Evolutionary conservation across 2,329 filamentous ascomycete genomes (phyloP).

Genomic region (Gnomoniopsis smithogilvyi): DNA sequence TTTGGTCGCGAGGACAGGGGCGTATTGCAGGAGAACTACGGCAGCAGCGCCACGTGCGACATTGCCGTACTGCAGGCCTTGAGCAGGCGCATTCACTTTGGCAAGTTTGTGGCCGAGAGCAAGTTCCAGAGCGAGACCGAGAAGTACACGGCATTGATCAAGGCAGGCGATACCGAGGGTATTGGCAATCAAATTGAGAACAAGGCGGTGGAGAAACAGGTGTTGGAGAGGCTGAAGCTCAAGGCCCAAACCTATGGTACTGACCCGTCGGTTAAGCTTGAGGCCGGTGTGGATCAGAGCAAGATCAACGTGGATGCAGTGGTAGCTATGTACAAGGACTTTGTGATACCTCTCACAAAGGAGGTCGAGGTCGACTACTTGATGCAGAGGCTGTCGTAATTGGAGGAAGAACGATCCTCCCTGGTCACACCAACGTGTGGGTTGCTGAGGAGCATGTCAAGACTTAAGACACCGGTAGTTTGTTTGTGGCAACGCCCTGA

Average conservation of each 20-base stretch:
- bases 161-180: constrained; percentile 71
- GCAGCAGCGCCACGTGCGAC: constrained; percentile 85
- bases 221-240: constrained; percentile 78
- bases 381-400: constrained; percentile 76
- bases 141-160: constrained; percentile 78
- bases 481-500: not conserved
- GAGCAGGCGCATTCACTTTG: constrained; percentile 90
- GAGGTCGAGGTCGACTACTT: constrained; percentile 97
- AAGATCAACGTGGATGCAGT: constrained; percentile 95
- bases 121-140: constrained; percentile 87
- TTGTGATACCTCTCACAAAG: constrained; percentile 97
- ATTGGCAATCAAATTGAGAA: constrained; percentile 93
- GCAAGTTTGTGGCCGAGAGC: constrained; percentile 95
- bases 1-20: constrained; percentile 76
- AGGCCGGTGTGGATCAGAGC: constrained; percentile 48
- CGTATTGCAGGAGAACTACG: constrained; percentile 91
- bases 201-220: constrained; percentile 81
- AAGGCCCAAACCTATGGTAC: constrained; percentile 94
- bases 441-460: not conserved
- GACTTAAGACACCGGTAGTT: not conserved
- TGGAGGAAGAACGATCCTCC: constrained; percentile 13
- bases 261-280: constrained; percentile 64
- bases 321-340: constrained; percentile 84
- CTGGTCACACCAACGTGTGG: not conserved
- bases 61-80: constrained; percentile 87